Percentiles rank a stretch among this genome's conserved stretches.
Conservation (phyloP, 495 filamentous ascomycete genomes). For the Rhizodiscina lignyota region DNA sequence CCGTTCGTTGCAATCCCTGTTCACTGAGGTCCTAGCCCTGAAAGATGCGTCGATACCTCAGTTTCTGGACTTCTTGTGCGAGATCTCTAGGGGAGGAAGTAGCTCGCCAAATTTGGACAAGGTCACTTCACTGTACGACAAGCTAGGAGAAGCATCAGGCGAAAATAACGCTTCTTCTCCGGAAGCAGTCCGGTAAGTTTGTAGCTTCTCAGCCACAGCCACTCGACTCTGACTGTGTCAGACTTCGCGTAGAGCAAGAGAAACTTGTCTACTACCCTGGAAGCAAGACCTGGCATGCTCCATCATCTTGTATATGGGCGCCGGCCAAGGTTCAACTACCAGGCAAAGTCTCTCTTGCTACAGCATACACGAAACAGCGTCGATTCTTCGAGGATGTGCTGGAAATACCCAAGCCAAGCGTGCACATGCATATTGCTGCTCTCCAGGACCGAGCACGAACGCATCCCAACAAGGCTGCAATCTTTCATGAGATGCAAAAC, state of each 20-base stretch:
- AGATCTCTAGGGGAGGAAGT: no score
- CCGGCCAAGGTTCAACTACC: slow-evolving; percentile 1
- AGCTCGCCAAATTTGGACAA: no score
- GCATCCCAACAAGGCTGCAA: background rate
- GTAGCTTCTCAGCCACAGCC: no score
- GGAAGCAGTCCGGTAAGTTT: no score
- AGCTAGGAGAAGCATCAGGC: no score
- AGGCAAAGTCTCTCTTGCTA: slow-evolving; percentile 4
- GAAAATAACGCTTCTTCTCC: no score
- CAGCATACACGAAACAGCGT: background rate
- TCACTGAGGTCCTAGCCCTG: no score
- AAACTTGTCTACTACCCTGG: background rate
- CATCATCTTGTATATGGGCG: slow-evolving; percentile 3
- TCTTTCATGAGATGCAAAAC: slow-evolving; percentile 1
- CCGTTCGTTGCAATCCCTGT: background rate
- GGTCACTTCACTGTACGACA: no score
- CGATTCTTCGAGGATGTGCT: slow-evolving; percentile 1
- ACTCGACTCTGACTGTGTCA: background rate
- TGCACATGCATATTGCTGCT: slow-evolving; percentile 1
- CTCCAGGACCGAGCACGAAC: background rate
- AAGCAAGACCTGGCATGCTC: slow-evolving; percentile 1
- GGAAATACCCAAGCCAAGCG: background rate
- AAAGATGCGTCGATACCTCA: no score
- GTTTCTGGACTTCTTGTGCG: no score
- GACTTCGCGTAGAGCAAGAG: background rate